phyloP scores from a whole-genome alignment of 208 protist genomes.

The Naegleria fowleri region DNA sequence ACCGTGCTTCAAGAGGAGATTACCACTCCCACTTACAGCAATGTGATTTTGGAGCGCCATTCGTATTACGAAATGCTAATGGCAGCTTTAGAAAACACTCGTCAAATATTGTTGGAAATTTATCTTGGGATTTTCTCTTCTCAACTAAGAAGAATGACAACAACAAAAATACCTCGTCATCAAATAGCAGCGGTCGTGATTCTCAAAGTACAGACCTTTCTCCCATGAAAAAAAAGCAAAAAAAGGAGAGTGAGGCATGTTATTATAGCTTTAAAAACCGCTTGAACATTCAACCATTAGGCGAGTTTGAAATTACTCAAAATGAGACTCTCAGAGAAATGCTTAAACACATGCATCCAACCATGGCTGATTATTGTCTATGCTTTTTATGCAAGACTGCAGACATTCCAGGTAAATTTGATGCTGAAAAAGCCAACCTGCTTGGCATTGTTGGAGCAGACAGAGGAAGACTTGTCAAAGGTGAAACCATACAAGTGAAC shows the following conservation, averaged over 20 bases:
- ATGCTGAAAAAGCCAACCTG: slow-evolving; percentile 24
- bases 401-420: slow-evolving; percentile 30
- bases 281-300: background rate
- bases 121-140: background rate
- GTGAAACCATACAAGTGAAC: slow-evolving; percentile 28
- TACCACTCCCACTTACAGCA: background rate
- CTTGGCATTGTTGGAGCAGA: slow-evolving; percentile 19
- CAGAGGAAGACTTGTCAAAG: background rate
- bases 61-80: background rate
- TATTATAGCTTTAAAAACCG: background rate
- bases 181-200: background rate
- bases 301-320: background rate
- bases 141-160: background rate
- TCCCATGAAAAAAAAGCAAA: background rate
- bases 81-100: background rate
- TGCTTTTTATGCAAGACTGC: slow-evolving; percentile 14
- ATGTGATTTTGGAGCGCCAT: background rate
- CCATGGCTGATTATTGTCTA: background rate
- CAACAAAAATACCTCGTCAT: no score
- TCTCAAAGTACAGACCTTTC: background rate
- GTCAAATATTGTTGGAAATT: background rate
- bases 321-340: background rate
- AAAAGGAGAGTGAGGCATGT: background rate
- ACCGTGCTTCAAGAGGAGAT: background rate
- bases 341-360: background rate